These are phyloP conservation scores for Aspergillus kassunensis DNA, from an alignment of 495 filamentous ascomycete species.

Conservation along the genomic window DNA sequence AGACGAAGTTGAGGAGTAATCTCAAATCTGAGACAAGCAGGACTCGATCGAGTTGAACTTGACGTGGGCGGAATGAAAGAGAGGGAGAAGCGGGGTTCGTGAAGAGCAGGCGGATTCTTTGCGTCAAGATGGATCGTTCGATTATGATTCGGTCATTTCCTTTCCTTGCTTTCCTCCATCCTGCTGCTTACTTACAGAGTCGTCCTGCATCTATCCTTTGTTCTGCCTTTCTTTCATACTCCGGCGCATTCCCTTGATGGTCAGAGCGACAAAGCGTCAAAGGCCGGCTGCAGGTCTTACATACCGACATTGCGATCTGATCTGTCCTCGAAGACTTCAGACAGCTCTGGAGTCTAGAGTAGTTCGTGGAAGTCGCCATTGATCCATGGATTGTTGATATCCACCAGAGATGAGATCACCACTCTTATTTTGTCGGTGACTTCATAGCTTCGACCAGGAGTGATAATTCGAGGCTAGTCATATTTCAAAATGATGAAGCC, in stretches of 20 bases:
- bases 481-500: neutral
- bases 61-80: neutral
- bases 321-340: too few species aligned
- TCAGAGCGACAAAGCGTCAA: neutral
- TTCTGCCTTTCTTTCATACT: neutral
- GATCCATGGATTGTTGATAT: conserved; percentile 1
- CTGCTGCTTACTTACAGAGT: too few species aligned
- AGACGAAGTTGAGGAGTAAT: neutral
- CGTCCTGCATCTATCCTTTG: neutral
- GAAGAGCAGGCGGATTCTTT: conserved; percentile 3
- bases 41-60: conserved; percentile 2
- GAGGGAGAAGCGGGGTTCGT: neutral
- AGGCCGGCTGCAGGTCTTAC: neutral
- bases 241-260: neutral
- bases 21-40: neutral
- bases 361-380: neutral
- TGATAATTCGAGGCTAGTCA: neutral
- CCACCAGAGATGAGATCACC: conserved; percentile 10
- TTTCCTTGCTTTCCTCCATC: too few species aligned
- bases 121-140: conserved; percentile 7
- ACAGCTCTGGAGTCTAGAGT: neutral
- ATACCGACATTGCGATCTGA: too few species aligned
- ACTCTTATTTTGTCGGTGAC: neutral
- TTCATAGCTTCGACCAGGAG: neutral
- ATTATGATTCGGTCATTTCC: neutral